Percentiles rank a stretch among this genome's conserved stretches.
Conservation (phyloP, 2,329 filamentous ascomycete genomes). For the Helminthosporium solani region DNA sequence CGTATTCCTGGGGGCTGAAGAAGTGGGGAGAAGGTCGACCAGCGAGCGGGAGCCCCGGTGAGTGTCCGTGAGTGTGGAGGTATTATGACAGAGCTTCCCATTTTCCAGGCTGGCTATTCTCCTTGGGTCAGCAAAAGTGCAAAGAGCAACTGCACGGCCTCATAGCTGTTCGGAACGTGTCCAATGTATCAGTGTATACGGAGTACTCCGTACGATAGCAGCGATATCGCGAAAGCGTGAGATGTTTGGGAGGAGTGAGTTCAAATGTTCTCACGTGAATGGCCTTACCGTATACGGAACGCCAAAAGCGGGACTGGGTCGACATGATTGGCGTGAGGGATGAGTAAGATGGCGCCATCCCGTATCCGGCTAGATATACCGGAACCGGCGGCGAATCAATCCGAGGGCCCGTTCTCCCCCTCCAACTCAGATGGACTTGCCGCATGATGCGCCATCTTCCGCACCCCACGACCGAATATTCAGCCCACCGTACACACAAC, state of each 20-base stretch:
- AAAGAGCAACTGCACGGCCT: no score
- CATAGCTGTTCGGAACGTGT: no score
- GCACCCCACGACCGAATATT: conserved; percentile 11
- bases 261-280: conserved; percentile 1
- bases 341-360: conserved; percentile 17
- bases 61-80: no score
- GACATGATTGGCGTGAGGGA: conserved; percentile 11
- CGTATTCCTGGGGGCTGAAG: conserved; percentile 22
- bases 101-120: no score
- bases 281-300: not conserved
- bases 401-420: conserved; percentile 12
- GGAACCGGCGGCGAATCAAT: conserved; percentile 15
- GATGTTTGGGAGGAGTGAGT: no score
- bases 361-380: conserved; percentile 4
- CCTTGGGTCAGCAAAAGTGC: no score
- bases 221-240: no score
- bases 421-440: conserved; percentile 10
- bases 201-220: no score
- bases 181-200: no score
- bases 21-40: conserved; percentile 12
- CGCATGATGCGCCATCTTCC: conserved; percentile 13
- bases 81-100: no score
- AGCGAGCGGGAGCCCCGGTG: conserved; percentile 6
- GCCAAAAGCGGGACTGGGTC: conserved; percentile 10
- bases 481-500: conserved; percentile 2